These are phyloP conservation scores for Phycomyces nitens DNA, from an alignment of 192 early-diverging fungal genomes.

Conservation along the genomic window DNA sequence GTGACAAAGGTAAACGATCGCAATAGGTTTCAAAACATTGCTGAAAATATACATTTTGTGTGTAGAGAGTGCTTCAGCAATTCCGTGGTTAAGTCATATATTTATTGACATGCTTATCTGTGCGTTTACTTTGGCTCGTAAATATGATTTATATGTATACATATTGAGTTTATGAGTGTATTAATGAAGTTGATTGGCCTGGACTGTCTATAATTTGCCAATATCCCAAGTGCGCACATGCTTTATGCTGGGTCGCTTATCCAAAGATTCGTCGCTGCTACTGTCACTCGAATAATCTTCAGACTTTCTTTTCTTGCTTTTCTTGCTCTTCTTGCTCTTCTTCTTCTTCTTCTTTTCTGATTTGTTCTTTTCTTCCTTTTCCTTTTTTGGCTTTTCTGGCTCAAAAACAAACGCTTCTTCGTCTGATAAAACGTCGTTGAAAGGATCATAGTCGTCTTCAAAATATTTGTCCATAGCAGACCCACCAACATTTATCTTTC, in stretches of 20 bases:
- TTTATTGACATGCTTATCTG: background rate
- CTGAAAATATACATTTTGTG: background rate
- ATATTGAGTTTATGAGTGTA: too few relatives aligned
- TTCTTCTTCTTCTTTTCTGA: conserved; percentile 19
- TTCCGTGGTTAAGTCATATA: background rate
- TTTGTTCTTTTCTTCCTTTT: conserved; percentile 21
- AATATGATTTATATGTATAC: too few relatives aligned
- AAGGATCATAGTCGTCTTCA: conserved; percentile 47
- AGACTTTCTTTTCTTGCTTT: conserved; percentile 11
- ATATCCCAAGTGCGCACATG: background rate
- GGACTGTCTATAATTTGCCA: background rate
- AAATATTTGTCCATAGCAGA: conserved; percentile 62
- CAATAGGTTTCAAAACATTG: background rate
- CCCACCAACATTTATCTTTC: conserved; percentile 33
- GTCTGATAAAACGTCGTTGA: conserved; percentile 31
- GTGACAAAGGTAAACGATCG: background rate
- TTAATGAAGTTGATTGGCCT: too few relatives aligned
- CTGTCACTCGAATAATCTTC: conserved; percentile 6
- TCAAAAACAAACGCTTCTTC: conserved; percentile 19
- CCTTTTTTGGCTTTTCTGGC: background rate
- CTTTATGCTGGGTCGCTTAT: background rate
- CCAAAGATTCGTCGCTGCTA: background rate
- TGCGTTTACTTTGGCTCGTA: too few relatives aligned
- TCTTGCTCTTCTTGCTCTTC: conserved; percentile 27
- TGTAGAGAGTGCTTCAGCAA: background rate